phyloP scores from a whole-genome alignment of 2,329 filamentous ascomycete genomes.

The Fusarium ambrosium region DNA sequence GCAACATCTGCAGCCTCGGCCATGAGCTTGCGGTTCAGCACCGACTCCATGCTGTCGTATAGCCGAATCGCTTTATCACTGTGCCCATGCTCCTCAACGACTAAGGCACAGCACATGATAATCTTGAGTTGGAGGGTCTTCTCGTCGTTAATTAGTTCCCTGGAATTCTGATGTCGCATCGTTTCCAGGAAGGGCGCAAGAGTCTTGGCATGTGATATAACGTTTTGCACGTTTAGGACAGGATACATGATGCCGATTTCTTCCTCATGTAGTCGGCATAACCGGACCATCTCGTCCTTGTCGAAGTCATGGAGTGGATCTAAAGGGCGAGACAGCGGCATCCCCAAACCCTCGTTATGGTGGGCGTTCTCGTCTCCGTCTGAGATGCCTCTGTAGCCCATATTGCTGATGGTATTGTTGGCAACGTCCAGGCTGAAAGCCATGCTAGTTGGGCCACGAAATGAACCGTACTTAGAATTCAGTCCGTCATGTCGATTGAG shows the following conservation, averaged over 20 bases:
- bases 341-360: constrained; percentile 36
- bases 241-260: constrained; percentile 96
- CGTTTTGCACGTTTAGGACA: constrained; percentile 78
- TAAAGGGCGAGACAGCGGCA: constrained; percentile 52
- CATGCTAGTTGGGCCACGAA: constrained; percentile 87
- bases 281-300: constrained; percentile 82
- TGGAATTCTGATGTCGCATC: constrained; percentile 51
- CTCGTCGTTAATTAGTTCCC: constrained; percentile 60
- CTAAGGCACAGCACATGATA: constrained; percentile 82
- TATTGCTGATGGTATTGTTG: constrained; percentile 86
- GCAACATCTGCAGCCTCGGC: constrained; percentile 63
- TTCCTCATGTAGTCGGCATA: constrained; percentile 87
- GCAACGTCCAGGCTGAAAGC: constrained; percentile 89
- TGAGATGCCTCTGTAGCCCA: constrained; percentile 81
- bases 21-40: constrained; percentile 76
- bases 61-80: constrained; percentile 80
- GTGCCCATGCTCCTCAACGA: constrained; percentile 83
- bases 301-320: constrained; percentile 87
- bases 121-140: constrained; percentile 82
- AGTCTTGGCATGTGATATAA: constrained; percentile 77
- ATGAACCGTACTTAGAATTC: constrained; percentile 72
- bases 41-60: constrained; percentile 81
- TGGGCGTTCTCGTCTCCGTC: constrained; percentile 72
- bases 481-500: constrained; percentile 59
- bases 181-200: constrained; percentile 80